These are phyloP conservation scores for Chaetothyriales sp. DNA, from an alignment of 2,329 filamentous ascomycete genomes.

Conservation along the genomic window DNA sequence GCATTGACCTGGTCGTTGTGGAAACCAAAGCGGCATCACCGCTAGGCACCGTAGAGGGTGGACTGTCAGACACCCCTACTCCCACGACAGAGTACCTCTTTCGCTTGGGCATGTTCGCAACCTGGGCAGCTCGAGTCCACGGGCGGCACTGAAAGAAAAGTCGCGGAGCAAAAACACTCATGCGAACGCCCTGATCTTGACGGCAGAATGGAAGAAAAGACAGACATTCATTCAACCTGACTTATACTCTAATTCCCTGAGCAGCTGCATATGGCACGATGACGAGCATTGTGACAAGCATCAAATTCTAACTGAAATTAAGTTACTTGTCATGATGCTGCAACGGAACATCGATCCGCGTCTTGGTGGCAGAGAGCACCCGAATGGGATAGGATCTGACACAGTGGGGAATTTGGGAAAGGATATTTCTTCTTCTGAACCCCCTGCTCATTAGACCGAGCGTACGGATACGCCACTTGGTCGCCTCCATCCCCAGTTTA, in stretches of 20 bases:
- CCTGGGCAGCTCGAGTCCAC: not conserved
- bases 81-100: constrained; percentile 9
- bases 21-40: not conserved
- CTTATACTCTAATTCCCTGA: constrained; percentile 1
- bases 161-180: not conserved
- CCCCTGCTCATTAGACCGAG: no score
- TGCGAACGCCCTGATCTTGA: not conserved
- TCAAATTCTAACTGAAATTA: not conserved
- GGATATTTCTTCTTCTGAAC: no score
- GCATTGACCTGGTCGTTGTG: constrained; percentile 8
- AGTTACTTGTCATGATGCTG: not conserved
- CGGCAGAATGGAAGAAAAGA: not conserved
- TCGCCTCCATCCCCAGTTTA: no score
- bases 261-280: not conserved
- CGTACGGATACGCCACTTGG: no score
- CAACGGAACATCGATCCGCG: not conserved
- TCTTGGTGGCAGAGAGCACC: not conserved
- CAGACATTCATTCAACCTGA: constrained; percentile 1
- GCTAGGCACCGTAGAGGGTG: not conserved
- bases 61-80: not conserved
- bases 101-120: constrained; percentile 14
- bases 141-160: constrained; percentile 3
- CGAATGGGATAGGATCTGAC: no score
- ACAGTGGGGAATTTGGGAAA: no score
- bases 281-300: not conserved